phyloP scores from a whole-genome alignment of 371 early-diverging fungal species.

The Lichtheimia hyalospora region DNA sequence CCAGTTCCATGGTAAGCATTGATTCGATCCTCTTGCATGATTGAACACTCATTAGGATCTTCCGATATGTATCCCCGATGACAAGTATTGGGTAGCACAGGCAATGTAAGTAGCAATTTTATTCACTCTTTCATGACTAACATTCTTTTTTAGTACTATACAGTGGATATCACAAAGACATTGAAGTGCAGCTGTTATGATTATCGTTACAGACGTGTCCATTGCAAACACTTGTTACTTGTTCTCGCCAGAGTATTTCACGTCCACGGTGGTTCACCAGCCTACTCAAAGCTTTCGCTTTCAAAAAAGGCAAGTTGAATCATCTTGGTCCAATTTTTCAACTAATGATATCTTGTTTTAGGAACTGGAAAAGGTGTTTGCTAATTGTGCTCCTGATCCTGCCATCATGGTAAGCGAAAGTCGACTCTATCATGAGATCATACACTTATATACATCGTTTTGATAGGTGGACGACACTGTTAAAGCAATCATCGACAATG shows the following conservation, averaged over 20 bases:
- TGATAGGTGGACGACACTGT: slow-evolving; percentile 6
- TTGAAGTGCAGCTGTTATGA: slow-evolving; percentile 31
- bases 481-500: neutral
- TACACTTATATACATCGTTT: neutral
- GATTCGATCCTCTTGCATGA: too few species aligned
- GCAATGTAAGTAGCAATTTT: slow-evolving; percentile 25
- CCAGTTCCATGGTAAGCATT: too few species aligned
- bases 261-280: slow-evolving; percentile 8
- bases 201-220: slow-evolving; percentile 6
- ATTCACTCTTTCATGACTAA: neutral
- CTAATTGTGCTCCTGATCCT: slow-evolving; percentile 11
- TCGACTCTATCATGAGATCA: neutral
- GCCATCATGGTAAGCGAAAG: slow-evolving; percentile 9
- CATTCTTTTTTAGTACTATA: slow-evolving; percentile 21
- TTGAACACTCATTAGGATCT: too few species aligned
- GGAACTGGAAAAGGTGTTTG: slow-evolving; percentile 10
- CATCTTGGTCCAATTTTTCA: neutral
- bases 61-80: too few species aligned
- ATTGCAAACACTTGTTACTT: slow-evolving; percentile 39
- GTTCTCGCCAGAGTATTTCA: slow-evolving; percentile 33
- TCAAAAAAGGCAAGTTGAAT: neutral
- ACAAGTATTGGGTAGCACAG: slow-evolving; percentile 35
- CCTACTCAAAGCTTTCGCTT: neutral
- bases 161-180: slow-evolving; percentile 15
- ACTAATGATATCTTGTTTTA: neutral